Evolutionary conservation across 139 green algal species (phyloP), one percentile per base, ranked within the genome.

Genomic region (Astrephomene gubernaculifera): DNA sequence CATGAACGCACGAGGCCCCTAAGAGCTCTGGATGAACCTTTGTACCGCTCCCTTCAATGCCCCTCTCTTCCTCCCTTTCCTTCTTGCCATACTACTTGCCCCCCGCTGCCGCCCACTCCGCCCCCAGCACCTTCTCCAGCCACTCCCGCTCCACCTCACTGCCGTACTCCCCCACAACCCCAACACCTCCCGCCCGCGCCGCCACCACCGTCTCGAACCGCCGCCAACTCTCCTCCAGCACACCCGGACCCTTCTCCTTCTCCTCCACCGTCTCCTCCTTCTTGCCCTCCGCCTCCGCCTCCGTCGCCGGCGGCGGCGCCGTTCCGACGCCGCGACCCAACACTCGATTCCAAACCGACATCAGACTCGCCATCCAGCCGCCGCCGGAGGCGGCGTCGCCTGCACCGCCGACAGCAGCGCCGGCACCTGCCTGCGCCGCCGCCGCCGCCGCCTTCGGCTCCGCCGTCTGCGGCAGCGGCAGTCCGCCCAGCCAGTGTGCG

Each of bases 141-240:
- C 70, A 78, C 43, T 36, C 43, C 41, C 70, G 70, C 70, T 78
- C 70, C 70, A 63, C 33, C 9, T 39, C 24, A 41, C 14, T 63
- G 70, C 43, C 43, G 70, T 78, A 78, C 70, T n/a, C 25, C 39
- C 43, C 27, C 70, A 61, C 68, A n/a, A n/a, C n/a, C n/a, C n/a
- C n/a, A n/a, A n/a, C n/a, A n/a, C n/a, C n/a, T n/a, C n/a, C 49
- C 70, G 22, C 27, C 70, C 43, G 41, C 27, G 61, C 70, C 70
- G 1, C 10, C 29, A 63, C 70, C 27, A 35, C 29, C 70, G 19
- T 21, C 70, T 78, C 70, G 31, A 63, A 78, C 43, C 45, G 31
- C n/a, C 43, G 10, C 70, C 70, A 78, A 9, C 43, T 43, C n/a
- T 57, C 43, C n/a, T 61, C 41, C 43, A 70, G 38, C 63, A n/a